A percentile compares a stretch with the other conserved stretches of the same genome.
These are phyloP conservation scores for Kernera saxatilis DNA, from an alignment of 345 rosid species.

Conservation along the genomic window DNA sequence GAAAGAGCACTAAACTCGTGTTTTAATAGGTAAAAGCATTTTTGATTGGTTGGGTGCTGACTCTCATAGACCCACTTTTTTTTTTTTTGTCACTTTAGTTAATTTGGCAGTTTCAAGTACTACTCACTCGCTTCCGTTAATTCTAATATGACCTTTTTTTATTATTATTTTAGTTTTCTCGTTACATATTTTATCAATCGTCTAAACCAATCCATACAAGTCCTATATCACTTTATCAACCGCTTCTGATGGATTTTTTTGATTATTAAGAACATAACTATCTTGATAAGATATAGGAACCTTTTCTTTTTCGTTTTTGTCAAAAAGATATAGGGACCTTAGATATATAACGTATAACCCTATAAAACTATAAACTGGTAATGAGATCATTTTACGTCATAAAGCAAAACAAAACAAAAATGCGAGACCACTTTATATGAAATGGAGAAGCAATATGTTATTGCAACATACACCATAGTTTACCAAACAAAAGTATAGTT, in stretches of 20 bases:
- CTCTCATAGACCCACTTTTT: conserved; percentile 9
- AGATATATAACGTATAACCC: not conserved
- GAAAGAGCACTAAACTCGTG: conserved; percentile 24
- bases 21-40: not conserved
- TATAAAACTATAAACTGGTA: not conserved
- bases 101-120: conserved; percentile 19
- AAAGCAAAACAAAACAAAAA: not conserved
- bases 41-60: not conserved
- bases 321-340: not conserved
- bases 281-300: not conserved
- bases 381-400: not conserved
- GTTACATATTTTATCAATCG: conserved; percentile 1
- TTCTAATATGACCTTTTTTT: not conserved
- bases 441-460: not conserved
- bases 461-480: not conserved
- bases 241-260: conserved; percentile 7
- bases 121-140: not conserved
- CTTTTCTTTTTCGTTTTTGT: no score
- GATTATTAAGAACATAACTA: not conserved
- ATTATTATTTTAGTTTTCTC: not conserved
- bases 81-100: not conserved
- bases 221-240: conserved; percentile 5
- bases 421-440: not conserved
- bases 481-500: not conserved
- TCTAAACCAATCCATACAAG: conserved; percentile 6